Evolutionary conservation across 2,329 filamentous ascomycete genomes (phyloP), one percentile per base, ranked within the genome.

Genomic region (Dendryphion nanum): DNA sequence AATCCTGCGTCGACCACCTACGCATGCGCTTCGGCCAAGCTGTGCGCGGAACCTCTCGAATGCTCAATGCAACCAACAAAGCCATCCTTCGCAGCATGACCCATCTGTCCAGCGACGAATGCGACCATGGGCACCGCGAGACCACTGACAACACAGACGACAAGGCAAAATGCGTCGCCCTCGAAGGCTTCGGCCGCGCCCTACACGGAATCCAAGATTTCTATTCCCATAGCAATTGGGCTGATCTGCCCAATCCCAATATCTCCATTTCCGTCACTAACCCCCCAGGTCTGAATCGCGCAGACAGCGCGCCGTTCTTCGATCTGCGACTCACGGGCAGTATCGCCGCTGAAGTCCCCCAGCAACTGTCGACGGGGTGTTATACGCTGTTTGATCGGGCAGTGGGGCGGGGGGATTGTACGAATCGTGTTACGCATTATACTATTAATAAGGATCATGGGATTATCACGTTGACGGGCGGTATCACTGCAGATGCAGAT

Each of bases 141-240:
- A 36, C 18, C 12, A 30, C 23, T 3, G 40, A 42, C 19, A 35
- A 42, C 33, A 37, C 31, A 14, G 24, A 16, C 14, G 35, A 38
- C 20, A 42, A 33, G 19, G 32, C 18, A 3, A 44, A 44, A n/a
- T 44, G 41, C 15, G 35, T 30, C n/a, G 38, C 38, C 14, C 33
- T 44, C 13, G 38, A 44, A 35, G 38, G 38, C 1, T 34, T 44
- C 23, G 41, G 41, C 12, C 18, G 38, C 10, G 32, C 38, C 5
- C 26, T 44, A 24, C 41, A 44, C 33, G 41, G 41, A 13, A 36
- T 41, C 21, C 32, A 44, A 30, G 41, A 44, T 21, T 44, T 44
- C 17, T 44, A 41, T 18, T 24, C 32, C 6, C 41, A 44, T 17
- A 33, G 26, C 28, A 44, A 44, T 18, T 44, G 41, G 41, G 33